Percentiles rank a stretch among this genome's conserved stretches.
These are phyloP conservation scores for Nicotiana tabacum DNA, from an alignment of 257 asterid genomes.

Conservation along the genomic window DNA sequence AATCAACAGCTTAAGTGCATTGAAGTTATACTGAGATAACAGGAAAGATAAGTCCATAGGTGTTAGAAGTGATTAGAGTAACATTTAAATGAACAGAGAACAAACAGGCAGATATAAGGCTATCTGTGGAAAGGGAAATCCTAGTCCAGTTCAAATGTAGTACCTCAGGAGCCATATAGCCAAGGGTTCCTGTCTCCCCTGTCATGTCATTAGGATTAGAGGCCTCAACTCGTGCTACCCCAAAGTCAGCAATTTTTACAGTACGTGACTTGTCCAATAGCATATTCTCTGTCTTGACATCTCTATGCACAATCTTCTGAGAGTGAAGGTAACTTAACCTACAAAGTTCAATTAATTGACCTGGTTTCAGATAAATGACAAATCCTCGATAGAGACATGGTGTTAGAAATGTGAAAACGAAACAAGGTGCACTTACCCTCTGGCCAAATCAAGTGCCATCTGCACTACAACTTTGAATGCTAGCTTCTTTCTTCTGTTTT, in stretches of 20 bases:
- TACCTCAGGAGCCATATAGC: constrained; percentile 97
- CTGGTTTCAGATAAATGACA: background rate
- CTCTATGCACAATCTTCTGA: constrained; percentile 79
- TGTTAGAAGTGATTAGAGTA: background rate
- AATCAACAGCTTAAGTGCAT: background rate
- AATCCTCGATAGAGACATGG: background rate
- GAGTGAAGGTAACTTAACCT: constrained; percentile 86
- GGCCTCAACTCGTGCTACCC: constrained; percentile 90
- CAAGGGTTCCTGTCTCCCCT: constrained; percentile 86
- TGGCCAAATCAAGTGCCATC: constrained; percentile 78
- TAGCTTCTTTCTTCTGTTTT: constrained; percentile 67
- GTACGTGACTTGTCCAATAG: constrained; percentile 70
- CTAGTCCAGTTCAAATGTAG: background rate
- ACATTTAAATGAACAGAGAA: background rate
- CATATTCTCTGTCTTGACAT: constrained; percentile 87
- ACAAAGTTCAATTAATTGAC: constrained; percentile 14
- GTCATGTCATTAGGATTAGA: constrained; percentile 91
- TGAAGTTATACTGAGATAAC: background rate
- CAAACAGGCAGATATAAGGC: background rate
- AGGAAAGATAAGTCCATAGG: background rate
- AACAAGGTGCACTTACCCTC: constrained; percentile 46
- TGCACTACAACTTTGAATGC: constrained; percentile 81
- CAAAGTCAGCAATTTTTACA: constrained; percentile 78
- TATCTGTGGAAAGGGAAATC: background rate
- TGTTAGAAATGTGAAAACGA: background rate